These are phyloP conservation scores for Botrytis medusae DNA, from an alignment of 2,329 filamentous ascomycete genomes.

Conservation along the genomic window DNA sequence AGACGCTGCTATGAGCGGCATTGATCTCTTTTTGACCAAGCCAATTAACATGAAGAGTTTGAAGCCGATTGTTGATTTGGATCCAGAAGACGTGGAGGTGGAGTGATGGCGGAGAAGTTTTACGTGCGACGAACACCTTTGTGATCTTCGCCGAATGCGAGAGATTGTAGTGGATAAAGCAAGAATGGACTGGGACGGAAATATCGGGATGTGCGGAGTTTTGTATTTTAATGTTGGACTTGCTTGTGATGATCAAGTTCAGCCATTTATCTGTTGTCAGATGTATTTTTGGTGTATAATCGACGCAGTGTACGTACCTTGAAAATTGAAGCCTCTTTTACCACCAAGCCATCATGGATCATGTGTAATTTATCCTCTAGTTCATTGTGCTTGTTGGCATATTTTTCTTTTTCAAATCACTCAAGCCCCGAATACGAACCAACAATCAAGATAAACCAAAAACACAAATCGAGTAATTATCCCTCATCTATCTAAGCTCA, in stretches of 20 bases:
- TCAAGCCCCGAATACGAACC: neutral
- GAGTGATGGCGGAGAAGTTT: neutral
- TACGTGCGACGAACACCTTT: neutral
- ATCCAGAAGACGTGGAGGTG: constrained; percentile 13
- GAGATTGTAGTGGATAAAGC: neutral
- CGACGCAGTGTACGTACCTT: neutral
- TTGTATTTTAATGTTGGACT: neutral
- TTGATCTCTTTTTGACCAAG: constrained; percentile 55
- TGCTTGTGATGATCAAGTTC: neutral
- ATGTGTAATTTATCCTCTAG: neutral
- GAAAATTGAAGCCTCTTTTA: neutral
- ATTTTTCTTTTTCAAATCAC: neutral
- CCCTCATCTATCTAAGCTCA: neutral
- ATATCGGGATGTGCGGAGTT: neutral
- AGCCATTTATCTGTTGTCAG: neutral
- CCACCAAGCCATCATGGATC: neutral
- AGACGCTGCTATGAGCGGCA: constrained; percentile 50
- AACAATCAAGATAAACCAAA: neutral
- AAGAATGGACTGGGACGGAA: neutral
- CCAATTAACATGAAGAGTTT: constrained; percentile 42
- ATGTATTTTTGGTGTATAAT: neutral
- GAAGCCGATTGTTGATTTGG: constrained; percentile 28
- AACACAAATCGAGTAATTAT: neutral
- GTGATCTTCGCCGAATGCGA: neutral
- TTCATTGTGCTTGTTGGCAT: neutral